Percentiles rank a stretch among this genome's conserved stretches.
These are phyloP conservation scores for Silene uniflora DNA, from an alignment of 148 eudicot species.

Conservation along the genomic window DNA sequence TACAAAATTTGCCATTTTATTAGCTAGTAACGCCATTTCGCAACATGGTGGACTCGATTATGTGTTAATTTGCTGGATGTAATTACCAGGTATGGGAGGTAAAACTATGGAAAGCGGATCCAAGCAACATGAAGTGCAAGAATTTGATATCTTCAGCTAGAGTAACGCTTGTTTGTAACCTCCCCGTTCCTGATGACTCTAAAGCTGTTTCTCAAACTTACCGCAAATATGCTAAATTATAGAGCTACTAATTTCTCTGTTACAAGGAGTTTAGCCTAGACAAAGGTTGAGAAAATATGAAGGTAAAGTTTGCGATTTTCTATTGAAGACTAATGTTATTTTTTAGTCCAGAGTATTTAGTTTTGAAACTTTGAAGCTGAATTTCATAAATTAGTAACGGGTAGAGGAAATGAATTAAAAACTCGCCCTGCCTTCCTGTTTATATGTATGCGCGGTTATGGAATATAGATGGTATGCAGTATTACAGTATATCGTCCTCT, in stretches of 20 bases:
- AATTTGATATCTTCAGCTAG: constrained; percentile 4
- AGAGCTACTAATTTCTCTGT: no score
- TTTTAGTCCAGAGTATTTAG: no score
- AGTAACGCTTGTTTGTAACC: constrained; percentile 14
- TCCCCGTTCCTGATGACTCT: neutral
- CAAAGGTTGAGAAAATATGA: neutral
- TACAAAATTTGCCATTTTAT: no score
- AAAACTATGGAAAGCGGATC: neutral
- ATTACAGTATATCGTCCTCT: no score
- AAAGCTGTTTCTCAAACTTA: neutral
- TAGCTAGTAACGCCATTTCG: neutral
- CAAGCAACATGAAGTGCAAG: neutral
- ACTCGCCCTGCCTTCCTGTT: no score
- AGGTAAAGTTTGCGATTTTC: neutral
- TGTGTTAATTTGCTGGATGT: neutral
- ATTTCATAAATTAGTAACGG: no score
- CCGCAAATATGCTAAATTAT: constrained; percentile 10
- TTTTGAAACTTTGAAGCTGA: no score
- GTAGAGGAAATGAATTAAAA: no score
- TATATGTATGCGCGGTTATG: no score
- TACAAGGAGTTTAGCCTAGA: neutral
- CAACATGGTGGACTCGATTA: neutral
- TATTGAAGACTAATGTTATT: no score
- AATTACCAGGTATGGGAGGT: constrained; percentile 7
- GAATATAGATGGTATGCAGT: no score